phyloP scores from a whole-genome alignment of 2,329 filamentous ascomycete species.

The Penicillium sp. region DNA sequence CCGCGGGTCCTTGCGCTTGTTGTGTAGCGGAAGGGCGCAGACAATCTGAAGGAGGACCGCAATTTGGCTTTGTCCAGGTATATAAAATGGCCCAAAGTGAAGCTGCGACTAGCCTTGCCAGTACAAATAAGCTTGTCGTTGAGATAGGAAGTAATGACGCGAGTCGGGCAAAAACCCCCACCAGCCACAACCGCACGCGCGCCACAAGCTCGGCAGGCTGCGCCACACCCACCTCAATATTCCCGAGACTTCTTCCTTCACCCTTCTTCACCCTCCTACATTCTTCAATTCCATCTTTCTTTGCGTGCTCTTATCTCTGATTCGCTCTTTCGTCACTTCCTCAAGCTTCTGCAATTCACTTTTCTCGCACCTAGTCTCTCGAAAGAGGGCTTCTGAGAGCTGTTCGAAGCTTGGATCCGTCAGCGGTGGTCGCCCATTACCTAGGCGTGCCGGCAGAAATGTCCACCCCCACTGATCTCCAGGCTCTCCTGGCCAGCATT shows the following conservation, averaged over 20 bases:
- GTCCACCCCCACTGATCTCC: conserved; percentile 50
- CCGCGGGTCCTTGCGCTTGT: conserved; percentile 5
- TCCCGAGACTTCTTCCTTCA: conserved; percentile 22
- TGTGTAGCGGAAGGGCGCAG: background rate
- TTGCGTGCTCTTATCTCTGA: conserved; percentile 16
- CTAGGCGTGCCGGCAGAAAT: conserved; percentile 46
- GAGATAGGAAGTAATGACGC: conserved; percentile 1
- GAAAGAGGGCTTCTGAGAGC: conserved; percentile 36
- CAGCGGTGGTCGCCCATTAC: conserved; percentile 31
- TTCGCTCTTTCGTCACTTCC: conserved; percentile 20
- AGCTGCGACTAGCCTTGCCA: too few relatives aligned
- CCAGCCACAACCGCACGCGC: conserved; percentile 8
- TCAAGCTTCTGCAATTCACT: conserved; percentile 15
- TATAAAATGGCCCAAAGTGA: background rate
- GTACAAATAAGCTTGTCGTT: too few relatives aligned
- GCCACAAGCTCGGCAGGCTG: conserved; percentile 9
- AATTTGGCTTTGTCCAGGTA: background rate
- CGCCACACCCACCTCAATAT: conserved; percentile 20
- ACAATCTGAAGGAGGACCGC: background rate
- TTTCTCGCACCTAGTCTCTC: conserved; percentile 23
- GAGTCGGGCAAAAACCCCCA: conserved; percentile 6
- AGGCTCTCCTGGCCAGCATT: conserved; percentile 50
- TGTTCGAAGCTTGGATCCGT: conserved; percentile 28
- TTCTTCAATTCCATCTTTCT: conserved; percentile 24
- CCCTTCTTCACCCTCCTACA: conserved; percentile 22